phyloP scores from a whole-genome alignment of 2,329 filamentous ascomycete species.

The Ophioceras dolichostomum region DNA sequence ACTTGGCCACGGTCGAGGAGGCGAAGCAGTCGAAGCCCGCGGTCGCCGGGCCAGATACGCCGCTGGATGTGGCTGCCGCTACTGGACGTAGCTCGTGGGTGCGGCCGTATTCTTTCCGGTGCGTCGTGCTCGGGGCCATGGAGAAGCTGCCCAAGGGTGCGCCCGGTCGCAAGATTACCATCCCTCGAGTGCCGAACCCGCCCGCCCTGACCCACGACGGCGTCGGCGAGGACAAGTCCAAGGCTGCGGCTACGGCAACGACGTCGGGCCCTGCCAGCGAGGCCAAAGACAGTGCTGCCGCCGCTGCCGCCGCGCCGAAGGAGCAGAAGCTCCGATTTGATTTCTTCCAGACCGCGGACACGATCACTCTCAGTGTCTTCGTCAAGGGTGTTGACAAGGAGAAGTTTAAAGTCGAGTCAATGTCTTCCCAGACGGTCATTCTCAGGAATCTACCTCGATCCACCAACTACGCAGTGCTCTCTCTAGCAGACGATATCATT shows the following conservation, averaged over 20 bases:
- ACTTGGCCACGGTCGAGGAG: slow-evolving; percentile 25
- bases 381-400: slow-evolving; percentile 22
- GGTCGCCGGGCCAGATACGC: slow-evolving; percentile 3
- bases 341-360: slow-evolving; percentile 26
- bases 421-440: neutral
- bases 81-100: slow-evolving; percentile 10
- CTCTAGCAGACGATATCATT: slow-evolving; percentile 14
- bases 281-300: slow-evolving; percentile 1
- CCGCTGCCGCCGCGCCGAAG: slow-evolving; percentile 9
- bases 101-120: neutral
- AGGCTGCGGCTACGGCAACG: neutral
- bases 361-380: slow-evolving; percentile 24
- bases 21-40: slow-evolving; percentile 9
- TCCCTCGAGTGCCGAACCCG: slow-evolving; percentile 19
- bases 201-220: slow-evolving; percentile 7
- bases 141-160: slow-evolving; percentile 30
- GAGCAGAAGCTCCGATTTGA: slow-evolving; percentile 23
- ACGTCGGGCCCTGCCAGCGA: neutral
- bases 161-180: slow-evolving; percentile 31
- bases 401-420: slow-evolving; percentile 8
- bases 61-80: slow-evolving; percentile 5
- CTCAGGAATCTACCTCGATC: slow-evolving; percentile 8
- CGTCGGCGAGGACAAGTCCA: slow-evolving; percentile 4
- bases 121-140: slow-evolving; percentile 25
- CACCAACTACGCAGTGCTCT: slow-evolving; percentile 9